Evolutionary conservation across 75 land plant genomes (phyloP).

Genomic region (Ceratopteris richardii): DNA sequence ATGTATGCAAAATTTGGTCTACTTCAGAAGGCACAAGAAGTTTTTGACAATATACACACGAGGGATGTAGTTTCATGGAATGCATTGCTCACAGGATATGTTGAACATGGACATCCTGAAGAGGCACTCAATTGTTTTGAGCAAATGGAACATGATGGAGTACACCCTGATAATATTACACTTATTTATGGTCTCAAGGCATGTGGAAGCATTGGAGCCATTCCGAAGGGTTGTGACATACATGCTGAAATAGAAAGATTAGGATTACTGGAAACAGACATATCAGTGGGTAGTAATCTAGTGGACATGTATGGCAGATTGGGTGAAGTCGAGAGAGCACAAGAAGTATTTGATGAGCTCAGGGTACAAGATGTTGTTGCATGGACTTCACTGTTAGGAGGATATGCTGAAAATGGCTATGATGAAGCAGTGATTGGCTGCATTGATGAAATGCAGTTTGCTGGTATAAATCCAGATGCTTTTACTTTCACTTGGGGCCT

Average conservation of each 20-base stretch:
- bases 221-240: slow-evolving; percentile 2
- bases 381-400: neutral
- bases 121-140: slow-evolving; percentile 18
- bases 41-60: slow-evolving; percentile 3
- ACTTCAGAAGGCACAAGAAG: slow-evolving; percentile 11
- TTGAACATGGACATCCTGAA: slow-evolving; percentile 12
- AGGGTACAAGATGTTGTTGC: slow-evolving; percentile 19
- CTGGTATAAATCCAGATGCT: neutral
- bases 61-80: slow-evolving; percentile 28
- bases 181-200: slow-evolving; percentile 7
- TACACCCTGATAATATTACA: neutral
- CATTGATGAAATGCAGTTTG: neutral
- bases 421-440: neutral
- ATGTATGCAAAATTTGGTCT: slow-evolving; percentile 16
- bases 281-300: neutral
- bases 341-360: slow-evolving; percentile 30
- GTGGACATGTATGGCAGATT: slow-evolving; percentile 14
- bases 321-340: slow-evolving; percentile 9
- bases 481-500: neutral
- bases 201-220: slow-evolving; percentile 2
- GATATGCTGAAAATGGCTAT: slow-evolving; percentile 3
- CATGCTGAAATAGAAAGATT: slow-evolving; percentile 1
- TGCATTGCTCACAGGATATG: slow-evolving; percentile 22
- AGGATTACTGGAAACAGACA: neutral
- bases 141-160: neutral